phyloP scores from a whole-genome alignment of 371 early-diverging fungal species.

The Mortierella sp. region DNA sequence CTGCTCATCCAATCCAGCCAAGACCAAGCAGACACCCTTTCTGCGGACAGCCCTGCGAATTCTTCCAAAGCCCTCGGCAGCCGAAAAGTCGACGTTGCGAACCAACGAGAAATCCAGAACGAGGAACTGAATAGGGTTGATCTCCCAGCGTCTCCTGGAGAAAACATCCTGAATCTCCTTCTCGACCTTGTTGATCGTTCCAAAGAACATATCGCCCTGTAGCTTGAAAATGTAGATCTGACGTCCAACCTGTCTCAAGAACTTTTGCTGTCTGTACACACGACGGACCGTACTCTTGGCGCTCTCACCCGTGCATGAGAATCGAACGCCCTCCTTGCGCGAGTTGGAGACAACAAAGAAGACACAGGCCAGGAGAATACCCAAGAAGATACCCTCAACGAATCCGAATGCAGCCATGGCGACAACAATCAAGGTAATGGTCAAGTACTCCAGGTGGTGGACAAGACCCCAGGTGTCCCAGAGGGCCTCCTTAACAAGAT shows the following conservation, averaged over 20 bases:
- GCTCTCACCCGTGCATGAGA: slow-evolving; percentile 82
- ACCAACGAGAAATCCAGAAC: slow-evolving; percentile 91
- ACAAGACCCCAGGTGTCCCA: slow-evolving; percentile 90
- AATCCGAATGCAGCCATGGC: slow-evolving; percentile 93
- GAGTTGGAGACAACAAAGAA: slow-evolving; percentile 94
- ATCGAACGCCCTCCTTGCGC: slow-evolving; percentile 83
- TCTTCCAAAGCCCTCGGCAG: slow-evolving; percentile 94
- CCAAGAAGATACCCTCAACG: slow-evolving; percentile 94
- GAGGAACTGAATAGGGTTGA: slow-evolving; percentile 83
- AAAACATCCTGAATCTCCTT: slow-evolving; percentile 72
- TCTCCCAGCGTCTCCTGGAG: slow-evolving; percentile 73
- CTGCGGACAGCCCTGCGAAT: slow-evolving; percentile 81
- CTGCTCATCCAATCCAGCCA: slow-evolving; percentile 78
- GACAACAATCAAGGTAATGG: slow-evolving; percentile 86
- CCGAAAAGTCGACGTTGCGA: slow-evolving; percentile 95
- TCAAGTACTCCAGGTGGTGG: slow-evolving; percentile 88
- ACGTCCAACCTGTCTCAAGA: slow-evolving; percentile 84
- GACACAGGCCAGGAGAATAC: slow-evolving; percentile 92
- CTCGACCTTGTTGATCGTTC: slow-evolving; percentile 92
- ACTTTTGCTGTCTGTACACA: slow-evolving; percentile 88
- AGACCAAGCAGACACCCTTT: slow-evolving; percentile 85
- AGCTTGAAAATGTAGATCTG: slow-evolving; percentile 91
- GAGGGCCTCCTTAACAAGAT: slow-evolving; percentile 91
- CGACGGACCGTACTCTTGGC: slow-evolving; percentile 91
- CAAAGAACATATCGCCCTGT: slow-evolving; percentile 96